These are phyloP conservation scores for Vigna angularis DNA, from an alignment of 306 rosid genomes.

Conservation along the genomic window DNA sequence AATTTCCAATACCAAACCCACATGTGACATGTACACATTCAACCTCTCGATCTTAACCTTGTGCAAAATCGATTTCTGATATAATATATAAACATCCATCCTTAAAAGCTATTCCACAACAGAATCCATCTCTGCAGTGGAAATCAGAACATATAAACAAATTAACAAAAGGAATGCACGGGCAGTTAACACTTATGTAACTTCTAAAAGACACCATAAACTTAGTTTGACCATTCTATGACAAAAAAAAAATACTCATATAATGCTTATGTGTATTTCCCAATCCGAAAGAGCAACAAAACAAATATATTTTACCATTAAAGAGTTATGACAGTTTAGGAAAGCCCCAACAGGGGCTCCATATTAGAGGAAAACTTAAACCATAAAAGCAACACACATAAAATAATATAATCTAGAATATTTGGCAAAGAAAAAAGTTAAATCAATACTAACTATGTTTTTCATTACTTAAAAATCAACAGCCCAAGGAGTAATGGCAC, in stretches of 20 bases:
- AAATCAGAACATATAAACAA: constrained; percentile 24
- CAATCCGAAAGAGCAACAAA: neutral
- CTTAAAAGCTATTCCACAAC: neutral
- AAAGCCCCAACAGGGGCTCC: no score
- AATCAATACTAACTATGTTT: neutral
- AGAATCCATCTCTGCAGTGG: constrained; percentile 60
- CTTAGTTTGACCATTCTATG: neutral
- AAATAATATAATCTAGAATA: neutral
- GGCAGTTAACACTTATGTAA: constrained; percentile 20
- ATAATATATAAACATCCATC: neutral
- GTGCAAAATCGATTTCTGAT: constrained; percentile 4
- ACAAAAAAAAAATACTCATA: neutral
- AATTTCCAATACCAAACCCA: no score
- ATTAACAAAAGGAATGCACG: constrained; percentile 7
- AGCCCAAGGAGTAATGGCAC: neutral
- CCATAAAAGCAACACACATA: neutral
- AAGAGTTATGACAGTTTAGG: neutral
- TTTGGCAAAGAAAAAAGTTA: neutral
- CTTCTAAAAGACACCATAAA: neutral
- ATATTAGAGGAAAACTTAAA: neutral
- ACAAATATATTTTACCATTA: neutral
- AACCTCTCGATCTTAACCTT: constrained; percentile 15
- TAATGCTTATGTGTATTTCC: neutral
- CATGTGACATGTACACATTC: neutral
- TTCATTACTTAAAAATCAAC: neutral